Conservation (phyloP, 495 filamentous ascomycete genomes). For the Poronia punctata region DNA sequence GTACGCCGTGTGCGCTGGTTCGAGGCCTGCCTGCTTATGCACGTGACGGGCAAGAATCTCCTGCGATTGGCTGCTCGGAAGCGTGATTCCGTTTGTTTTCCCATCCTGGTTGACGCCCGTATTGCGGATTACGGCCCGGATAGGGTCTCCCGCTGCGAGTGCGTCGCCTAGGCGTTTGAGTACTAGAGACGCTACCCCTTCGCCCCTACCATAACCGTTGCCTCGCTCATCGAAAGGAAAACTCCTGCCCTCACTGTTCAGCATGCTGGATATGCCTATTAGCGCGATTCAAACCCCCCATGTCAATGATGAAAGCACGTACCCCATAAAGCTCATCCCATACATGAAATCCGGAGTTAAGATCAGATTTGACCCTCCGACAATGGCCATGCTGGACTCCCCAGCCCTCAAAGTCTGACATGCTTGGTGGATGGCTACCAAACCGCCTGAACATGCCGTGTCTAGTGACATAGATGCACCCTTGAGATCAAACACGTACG, state of each 20-base stretch:
- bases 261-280: slow-evolving; percentile 10
- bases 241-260: slow-evolving; percentile 35
- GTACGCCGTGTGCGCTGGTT: slow-evolving; percentile 33
- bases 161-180: slow-evolving; percentile 48
- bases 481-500: slow-evolving; percentile 36
- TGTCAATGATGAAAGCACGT: slow-evolving; percentile 29
- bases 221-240: slow-evolving; percentile 48
- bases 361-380: slow-evolving; percentile 41
- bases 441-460: slow-evolving; percentile 59
- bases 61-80: slow-evolving; percentile 42
- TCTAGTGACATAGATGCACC: slow-evolving; percentile 35
- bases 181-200: slow-evolving; percentile 45
- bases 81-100: slow-evolving; percentile 37
- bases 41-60: slow-evolving; percentile 47
- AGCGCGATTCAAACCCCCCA: no score
- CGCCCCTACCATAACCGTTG: slow-evolving; percentile 53
- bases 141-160: slow-evolving; percentile 35
- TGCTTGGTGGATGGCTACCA: slow-evolving; percentile 47
- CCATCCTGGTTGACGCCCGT: slow-evolving; percentile 46
- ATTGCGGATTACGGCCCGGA: slow-evolving; percentile 50
- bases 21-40: slow-evolving; percentile 38
- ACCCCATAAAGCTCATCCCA: slow-evolving; percentile 18
- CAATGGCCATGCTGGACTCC: slow-evolving; percentile 20
- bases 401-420: slow-evolving; percentile 58
- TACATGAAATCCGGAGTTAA: slow-evolving; percentile 34